Conservation (phyloP, 2,329 filamentous ascomycete genomes). For the Alternaria rosae region DNA sequence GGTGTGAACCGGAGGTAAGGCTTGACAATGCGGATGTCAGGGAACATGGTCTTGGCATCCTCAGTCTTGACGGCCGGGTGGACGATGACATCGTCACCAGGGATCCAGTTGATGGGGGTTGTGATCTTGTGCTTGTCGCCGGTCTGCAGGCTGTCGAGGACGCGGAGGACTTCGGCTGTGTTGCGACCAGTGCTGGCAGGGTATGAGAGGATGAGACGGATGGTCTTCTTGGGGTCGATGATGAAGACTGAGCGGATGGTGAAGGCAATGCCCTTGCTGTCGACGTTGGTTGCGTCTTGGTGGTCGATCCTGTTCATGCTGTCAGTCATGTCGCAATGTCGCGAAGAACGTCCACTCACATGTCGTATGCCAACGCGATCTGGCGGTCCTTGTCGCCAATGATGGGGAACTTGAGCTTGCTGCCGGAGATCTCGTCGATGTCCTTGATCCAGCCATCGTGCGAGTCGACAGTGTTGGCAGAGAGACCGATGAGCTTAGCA, state of each 20-base stretch:
- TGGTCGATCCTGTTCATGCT: constrained; percentile 54
- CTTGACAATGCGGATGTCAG: constrained; percentile 68
- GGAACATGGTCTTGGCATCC: constrained; percentile 66
- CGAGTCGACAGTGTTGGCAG: constrained; percentile 59
- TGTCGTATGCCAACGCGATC: constrained; percentile 61
- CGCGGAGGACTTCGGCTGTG: constrained; percentile 61
- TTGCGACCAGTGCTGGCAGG: constrained; percentile 67
- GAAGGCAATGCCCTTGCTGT: constrained; percentile 65
- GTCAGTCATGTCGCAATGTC: constrained; percentile 22
- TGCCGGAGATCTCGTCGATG: constrained; percentile 60
- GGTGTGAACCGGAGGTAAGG: constrained; percentile 68
- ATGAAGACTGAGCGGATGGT: constrained; percentile 71
- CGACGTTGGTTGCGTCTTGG: constrained; percentile 66
- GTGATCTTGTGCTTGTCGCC: constrained; percentile 68
- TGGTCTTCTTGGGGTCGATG: constrained; percentile 71
- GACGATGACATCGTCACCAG: constrained; percentile 67
- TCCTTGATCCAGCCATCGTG: constrained; percentile 62
- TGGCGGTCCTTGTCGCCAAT: constrained; percentile 62
- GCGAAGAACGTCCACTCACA: constrained; percentile 46
- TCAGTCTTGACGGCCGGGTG: constrained; percentile 66
- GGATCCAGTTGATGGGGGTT: constrained; percentile 65
- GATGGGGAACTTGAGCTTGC: constrained; percentile 60
- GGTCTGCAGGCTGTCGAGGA: constrained; percentile 61
- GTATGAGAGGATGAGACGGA: constrained; percentile 69
- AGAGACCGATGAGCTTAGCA: constrained; percentile 68